These are phyloP conservation scores for Ampelocalamus luodianensis DNA, from an alignment of 176 grass and related monocot species.

Conservation along the genomic window DNA sequence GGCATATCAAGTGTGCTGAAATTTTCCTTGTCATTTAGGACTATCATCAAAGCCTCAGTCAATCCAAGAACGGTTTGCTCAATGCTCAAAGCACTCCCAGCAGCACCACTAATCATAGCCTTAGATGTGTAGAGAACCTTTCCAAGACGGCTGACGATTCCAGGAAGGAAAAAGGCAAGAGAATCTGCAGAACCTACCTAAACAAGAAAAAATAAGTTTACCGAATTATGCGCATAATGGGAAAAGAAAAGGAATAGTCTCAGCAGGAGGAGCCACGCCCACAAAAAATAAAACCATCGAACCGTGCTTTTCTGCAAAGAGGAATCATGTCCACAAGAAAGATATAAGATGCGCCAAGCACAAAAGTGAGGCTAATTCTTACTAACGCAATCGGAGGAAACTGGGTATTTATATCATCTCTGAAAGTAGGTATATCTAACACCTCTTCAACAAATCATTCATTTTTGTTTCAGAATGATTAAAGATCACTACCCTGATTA, in stretches of 20 bases:
- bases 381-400: slow-evolving; percentile 20
- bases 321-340: slow-evolving; percentile 29
- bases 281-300: slow-evolving; percentile 22
- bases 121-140: slow-evolving; percentile 84
- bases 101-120: slow-evolving; percentile 71
- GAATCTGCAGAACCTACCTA: slow-evolving; percentile 95
- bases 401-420: slow-evolving; percentile 16
- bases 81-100: slow-evolving; percentile 72
- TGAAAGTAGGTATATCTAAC: slow-evolving; percentile 6
- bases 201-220: slow-evolving; percentile 44
- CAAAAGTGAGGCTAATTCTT: slow-evolving; percentile 19
- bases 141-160: slow-evolving; percentile 85
- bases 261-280: slow-evolving; percentile 24
- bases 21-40: slow-evolving; percentile 86
- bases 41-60: slow-evolving; percentile 79
- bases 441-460: slow-evolving; percentile 26
- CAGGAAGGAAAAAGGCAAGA: slow-evolving; percentile 91
- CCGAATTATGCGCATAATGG: slow-evolving; percentile 15
- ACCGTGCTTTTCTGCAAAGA: slow-evolving; percentile 27
- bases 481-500: neutral
- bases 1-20: slow-evolving; percentile 41
- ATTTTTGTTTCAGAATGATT: slow-evolving; percentile 14
- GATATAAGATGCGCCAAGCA: neutral
- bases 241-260: slow-evolving; percentile 20
- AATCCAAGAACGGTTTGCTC: slow-evolving; percentile 85